A percentile compares a stretch with the other conserved stretches of the same genome.
Conservation (phyloP, 164 flowering plant species). For the Brasenia schreberi region DNA sequence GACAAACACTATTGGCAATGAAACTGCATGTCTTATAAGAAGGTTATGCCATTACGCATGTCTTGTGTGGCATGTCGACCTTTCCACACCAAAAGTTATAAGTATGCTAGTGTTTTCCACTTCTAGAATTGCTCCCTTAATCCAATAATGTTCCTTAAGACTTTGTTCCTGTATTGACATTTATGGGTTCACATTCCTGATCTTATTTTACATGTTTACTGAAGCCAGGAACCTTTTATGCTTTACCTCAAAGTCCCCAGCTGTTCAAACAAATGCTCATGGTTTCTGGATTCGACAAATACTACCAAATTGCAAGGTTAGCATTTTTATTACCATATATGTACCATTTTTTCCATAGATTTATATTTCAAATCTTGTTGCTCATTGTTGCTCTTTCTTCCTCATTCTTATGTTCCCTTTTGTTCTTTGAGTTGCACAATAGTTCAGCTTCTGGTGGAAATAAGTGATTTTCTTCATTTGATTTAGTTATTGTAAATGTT, state of each 20-base stretch:
- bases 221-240: conserved; percentile 98
- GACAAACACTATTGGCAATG: no score
- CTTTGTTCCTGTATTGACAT: background rate
- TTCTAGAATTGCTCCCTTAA: background rate
- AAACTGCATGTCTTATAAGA: no score
- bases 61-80: no score
- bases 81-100: no score
- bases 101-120: no score
- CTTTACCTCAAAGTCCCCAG: conserved; percentile 97
- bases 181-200: conserved; percentile 14
- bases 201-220: conserved; percentile 22
- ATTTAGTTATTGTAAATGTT: background rate
- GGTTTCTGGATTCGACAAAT: conserved; percentile 88
- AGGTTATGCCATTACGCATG: no score
- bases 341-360: no score
- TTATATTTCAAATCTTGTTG: no score
- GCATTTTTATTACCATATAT: background rate
- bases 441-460: background rate
- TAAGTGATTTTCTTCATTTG: background rate
- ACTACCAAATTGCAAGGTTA: conserved; percentile 93
- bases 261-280: conserved; percentile 94
- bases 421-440: background rate
- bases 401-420: no score
- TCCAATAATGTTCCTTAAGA: background rate
- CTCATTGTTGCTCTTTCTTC: no score